A percentile compares a stretch with the other conserved stretches of the same genome.
These are phyloP conservation scores for Pilatotrama ljubarskyi DNA, from an alignment of 768 basidiomycete species.

Conservation along the genomic window DNA sequence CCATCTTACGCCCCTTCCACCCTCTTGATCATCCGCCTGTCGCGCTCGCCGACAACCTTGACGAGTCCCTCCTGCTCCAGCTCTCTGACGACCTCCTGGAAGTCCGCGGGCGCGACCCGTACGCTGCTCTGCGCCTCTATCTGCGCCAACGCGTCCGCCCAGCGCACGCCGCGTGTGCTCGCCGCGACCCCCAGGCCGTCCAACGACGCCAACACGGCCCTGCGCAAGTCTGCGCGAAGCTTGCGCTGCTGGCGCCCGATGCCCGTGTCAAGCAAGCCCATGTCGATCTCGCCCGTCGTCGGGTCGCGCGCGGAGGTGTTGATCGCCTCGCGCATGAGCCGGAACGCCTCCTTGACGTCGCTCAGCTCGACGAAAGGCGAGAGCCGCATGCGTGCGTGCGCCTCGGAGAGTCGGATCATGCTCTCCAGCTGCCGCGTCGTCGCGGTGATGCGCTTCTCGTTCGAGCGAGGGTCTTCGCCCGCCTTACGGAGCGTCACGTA, in stretches of 20 bases:
- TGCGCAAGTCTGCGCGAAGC: constrained; percentile 86
- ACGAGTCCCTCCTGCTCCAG: constrained; percentile 86
- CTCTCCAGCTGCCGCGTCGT: constrained; percentile 97
- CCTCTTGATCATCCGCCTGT: constrained; percentile 75
- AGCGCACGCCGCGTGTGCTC: constrained; percentile 65
- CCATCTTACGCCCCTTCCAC: constrained; percentile 45
- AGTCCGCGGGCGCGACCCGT: constrained; percentile 77
- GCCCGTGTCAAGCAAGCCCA: constrained; percentile 93
- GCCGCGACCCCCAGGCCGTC: constrained; percentile 49
- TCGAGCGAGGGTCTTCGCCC: constrained; percentile 83
- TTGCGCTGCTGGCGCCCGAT: constrained; percentile 85
- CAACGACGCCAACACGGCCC: constrained; percentile 70
- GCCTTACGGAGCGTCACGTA: constrained; percentile 95
- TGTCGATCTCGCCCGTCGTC: constrained; percentile 94
- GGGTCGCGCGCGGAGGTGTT: constrained; percentile 95
- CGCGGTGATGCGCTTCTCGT: constrained; percentile 95
- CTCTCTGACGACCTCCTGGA: constrained; percentile 72
- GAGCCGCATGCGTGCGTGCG: constrained; percentile 95
- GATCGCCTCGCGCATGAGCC: constrained; percentile 97
- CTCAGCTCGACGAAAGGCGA: constrained; percentile 79
- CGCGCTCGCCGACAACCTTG: constrained; percentile 85
- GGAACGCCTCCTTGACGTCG: constrained; percentile 88
- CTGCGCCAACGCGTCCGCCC: constrained; percentile 77
- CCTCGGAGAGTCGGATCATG: constrained; percentile 95
- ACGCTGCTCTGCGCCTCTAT: constrained; percentile 85